Evolutionary conservation across 2,329 filamentous ascomycete genomes (phyloP).

Genomic region (Didymella lethalis): DNA sequence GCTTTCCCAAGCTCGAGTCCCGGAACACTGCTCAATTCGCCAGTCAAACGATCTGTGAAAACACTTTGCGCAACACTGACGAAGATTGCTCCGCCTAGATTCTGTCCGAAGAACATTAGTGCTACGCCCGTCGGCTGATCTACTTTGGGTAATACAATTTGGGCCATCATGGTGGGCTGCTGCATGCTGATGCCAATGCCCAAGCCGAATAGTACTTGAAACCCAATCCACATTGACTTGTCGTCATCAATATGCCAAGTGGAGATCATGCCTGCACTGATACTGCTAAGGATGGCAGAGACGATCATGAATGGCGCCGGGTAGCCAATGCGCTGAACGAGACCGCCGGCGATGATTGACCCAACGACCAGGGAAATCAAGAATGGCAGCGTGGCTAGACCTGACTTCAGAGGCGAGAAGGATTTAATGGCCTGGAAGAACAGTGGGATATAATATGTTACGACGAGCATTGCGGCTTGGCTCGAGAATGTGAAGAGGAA

Average conservation of each 20-base stretch:
- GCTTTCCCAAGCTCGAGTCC: conserved; percentile 9
- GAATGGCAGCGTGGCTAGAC: conserved; percentile 24
- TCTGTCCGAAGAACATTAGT: conserved; percentile 53
- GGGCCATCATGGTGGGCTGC: conserved; percentile 49
- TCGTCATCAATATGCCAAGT: conserved; percentile 46
- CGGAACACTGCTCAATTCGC: conserved; percentile 18
- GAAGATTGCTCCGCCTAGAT: conserved; percentile 54
- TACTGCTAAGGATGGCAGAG: conserved; percentile 43
- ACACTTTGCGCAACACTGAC: conserved; percentile 53
- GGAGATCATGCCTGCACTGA: conserved; percentile 52
- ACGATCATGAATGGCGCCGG: conserved; percentile 53
- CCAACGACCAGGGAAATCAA: conserved; percentile 26
- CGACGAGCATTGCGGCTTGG: conserved; percentile 11
- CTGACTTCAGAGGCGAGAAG: conserved; percentile 23
- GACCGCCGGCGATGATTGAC: conserved; percentile 36
- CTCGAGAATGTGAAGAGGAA: conserved; percentile 18
- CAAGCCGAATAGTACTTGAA: conserved; percentile 33
- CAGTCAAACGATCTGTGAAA: conserved; percentile 21
- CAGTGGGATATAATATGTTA: conserved; percentile 29
- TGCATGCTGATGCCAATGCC: conserved; percentile 54
- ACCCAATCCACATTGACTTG: conserved; percentile 34
- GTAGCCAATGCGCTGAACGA: conserved; percentile 51
- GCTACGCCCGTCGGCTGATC: conserved; percentile 46
- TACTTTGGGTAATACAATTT: conserved; percentile 44
- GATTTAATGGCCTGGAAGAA: conserved; percentile 34